These are phyloP conservation scores for Leccinum barrowsii DNA, from an alignment of 768 basidiomycete species.

Conservation along the genomic window DNA sequence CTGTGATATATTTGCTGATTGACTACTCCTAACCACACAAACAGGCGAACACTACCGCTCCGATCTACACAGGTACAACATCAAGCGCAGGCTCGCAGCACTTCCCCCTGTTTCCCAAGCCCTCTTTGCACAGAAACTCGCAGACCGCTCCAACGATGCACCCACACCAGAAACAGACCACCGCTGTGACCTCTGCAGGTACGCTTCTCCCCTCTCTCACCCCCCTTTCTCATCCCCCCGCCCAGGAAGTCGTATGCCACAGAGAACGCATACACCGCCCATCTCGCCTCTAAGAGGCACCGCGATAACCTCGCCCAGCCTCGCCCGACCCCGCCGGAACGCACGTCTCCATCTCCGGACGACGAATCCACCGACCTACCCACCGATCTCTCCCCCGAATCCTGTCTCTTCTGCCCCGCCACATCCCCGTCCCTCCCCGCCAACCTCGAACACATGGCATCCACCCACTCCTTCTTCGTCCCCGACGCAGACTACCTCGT, in stretches of 20 bases:
- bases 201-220: slow-evolving; percentile 3
- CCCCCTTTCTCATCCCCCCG: not conserved
- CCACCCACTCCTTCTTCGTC: slow-evolving; percentile 88
- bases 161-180: slow-evolving; percentile 51
- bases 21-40: not conserved
- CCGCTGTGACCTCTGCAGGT: slow-evolving; percentile 83
- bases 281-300: slow-evolving; percentile 87
- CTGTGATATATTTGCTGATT: slow-evolving; percentile 21
- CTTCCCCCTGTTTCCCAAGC: slow-evolving; percentile 78
- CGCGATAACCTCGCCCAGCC: slow-evolving; percentile 57
- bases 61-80: slow-evolving; percentile 96
- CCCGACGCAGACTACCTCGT: slow-evolving; percentile 90
- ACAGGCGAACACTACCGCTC: slow-evolving; percentile 85
- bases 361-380: not conserved
- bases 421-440: slow-evolving; percentile 50
- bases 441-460: slow-evolving; percentile 86
- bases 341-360: not conserved
- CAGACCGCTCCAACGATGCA: slow-evolving; percentile 69
- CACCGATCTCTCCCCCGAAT: slow-evolving; percentile 43
- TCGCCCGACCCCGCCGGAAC: not conserved
- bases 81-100: slow-evolving; percentile 91
- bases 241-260: slow-evolving; percentile 84
- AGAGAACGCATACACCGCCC: slow-evolving; percentile 85
- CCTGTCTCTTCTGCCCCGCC: slow-evolving; percentile 85
- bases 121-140: slow-evolving; percentile 84